A percentile compares a stretch with the other conserved stretches of the same genome.
These are phyloP conservation scores for Fusarium sacchari DNA, from an alignment of 2,329 filamentous ascomycete species.

Conservation along the genomic window DNA sequence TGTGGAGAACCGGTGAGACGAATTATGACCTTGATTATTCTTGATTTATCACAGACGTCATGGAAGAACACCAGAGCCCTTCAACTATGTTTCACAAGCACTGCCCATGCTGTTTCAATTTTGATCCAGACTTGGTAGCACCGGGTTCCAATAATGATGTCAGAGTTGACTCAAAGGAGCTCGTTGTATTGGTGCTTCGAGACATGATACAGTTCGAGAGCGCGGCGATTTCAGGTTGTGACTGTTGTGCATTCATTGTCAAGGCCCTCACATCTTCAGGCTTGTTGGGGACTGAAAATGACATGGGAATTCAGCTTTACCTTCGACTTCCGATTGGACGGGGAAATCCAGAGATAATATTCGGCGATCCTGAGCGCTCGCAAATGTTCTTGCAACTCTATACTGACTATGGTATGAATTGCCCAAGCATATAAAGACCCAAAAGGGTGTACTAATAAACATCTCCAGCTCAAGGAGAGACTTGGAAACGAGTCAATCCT, in stretches of 20 bases:
- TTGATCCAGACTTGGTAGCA: background rate
- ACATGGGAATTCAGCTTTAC: background rate
- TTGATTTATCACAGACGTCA: background rate
- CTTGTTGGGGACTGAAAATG: background rate
- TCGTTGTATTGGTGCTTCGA: background rate
- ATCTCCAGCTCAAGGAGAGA: background rate
- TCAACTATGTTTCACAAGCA: background rate
- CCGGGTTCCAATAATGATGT: background rate
- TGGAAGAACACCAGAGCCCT: background rate
- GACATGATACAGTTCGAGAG: background rate
- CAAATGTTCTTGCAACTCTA: constrained; percentile 21
- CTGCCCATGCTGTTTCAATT: constrained; percentile 21
- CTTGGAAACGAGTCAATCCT: constrained; percentile 12
- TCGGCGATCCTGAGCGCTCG: background rate
- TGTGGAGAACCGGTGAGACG: background rate
- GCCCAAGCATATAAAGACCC: background rate
- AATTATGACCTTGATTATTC: background rate
- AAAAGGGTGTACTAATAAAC: background rate
- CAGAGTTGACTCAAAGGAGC: background rate
- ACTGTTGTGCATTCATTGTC: constrained; percentile 10
- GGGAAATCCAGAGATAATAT: constrained; percentile 28
- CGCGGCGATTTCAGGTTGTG: constrained; percentile 4
- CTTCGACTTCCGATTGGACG: constrained; percentile 15
- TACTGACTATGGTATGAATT: constrained; percentile 4
- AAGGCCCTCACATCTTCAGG: constrained; percentile 11